These are phyloP conservation scores for Ganoderma sp. DNA, from an alignment of 1,284 basidiomycete species.

Conservation along the genomic window DNA sequence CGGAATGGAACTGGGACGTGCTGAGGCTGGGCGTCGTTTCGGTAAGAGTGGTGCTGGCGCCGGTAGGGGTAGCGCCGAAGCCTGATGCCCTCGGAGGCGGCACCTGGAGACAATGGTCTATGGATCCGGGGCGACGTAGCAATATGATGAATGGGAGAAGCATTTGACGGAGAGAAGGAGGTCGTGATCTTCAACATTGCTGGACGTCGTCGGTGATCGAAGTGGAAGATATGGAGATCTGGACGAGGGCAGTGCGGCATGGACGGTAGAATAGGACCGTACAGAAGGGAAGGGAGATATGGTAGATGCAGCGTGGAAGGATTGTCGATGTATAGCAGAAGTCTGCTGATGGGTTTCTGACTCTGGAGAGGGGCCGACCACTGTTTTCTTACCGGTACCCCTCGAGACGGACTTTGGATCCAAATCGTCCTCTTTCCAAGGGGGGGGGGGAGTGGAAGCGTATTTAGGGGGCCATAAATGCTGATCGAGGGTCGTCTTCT, in stretches of 20 bases:
- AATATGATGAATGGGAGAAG: slow-evolving; percentile 37
- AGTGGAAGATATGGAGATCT: slow-evolving; percentile 63
- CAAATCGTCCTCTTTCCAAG: slow-evolving; percentile 71
- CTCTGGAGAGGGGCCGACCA: slow-evolving; percentile 53
- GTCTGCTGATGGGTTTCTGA: slow-evolving; percentile 64
- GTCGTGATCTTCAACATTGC: slow-evolving; percentile 29
- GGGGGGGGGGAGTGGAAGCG: slow-evolving; percentile 79
- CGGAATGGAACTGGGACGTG: slow-evolving; percentile 48
- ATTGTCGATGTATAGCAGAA: slow-evolving; percentile 61
- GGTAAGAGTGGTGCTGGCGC: slow-evolving; percentile 61
- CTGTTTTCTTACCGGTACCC: slow-evolving; percentile 40
- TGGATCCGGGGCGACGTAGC: slow-evolving; percentile 39
- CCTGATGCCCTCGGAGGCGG: slow-evolving; percentile 36
- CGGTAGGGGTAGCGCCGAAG: slow-evolving; percentile 43
- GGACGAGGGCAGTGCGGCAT: slow-evolving; percentile 52
- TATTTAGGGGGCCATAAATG: slow-evolving; percentile 77
- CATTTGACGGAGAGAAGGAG: slow-evolving; percentile 28
- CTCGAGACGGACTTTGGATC: slow-evolving; percentile 50
- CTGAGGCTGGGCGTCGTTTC: slow-evolving; percentile 48
- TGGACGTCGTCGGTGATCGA: slow-evolving; percentile 48
- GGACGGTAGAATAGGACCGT: slow-evolving; percentile 3
- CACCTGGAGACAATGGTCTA: slow-evolving; percentile 43
- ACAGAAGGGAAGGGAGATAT: slow-evolving; percentile 14
- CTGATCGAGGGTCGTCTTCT: slow-evolving; percentile 61
- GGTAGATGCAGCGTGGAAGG: slow-evolving; percentile 64